A percentile compares a stretch with the other conserved stretches of the same genome.
Evolutionary conservation across 805 yeast genomes (phyloP).

Genomic region (Hagleromyces aurorensis): DNA sequence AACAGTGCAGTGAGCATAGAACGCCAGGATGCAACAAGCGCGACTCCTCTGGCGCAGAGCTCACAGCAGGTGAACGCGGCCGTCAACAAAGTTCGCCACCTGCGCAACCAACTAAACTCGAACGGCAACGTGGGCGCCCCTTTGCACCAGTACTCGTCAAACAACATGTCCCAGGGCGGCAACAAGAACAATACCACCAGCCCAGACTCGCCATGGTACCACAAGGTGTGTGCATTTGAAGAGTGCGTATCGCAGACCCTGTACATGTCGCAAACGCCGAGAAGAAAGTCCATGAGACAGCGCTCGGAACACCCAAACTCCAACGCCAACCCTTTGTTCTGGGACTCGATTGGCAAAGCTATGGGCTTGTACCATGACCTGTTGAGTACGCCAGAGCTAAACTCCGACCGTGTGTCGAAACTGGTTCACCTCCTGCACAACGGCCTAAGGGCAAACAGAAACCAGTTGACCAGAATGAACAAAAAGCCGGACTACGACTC

Average conservation of each 20-base stretch:
- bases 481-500: slow-evolving; percentile 56
- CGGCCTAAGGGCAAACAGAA: slow-evolving; percentile 48
- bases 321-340: slow-evolving; percentile 39
- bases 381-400: slow-evolving; percentile 40
- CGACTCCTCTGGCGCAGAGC: slow-evolving; percentile 13
- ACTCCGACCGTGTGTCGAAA: slow-evolving; percentile 39
- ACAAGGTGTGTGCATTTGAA: slow-evolving; percentile 45
- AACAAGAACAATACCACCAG: slow-evolving; percentile 11
- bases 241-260: slow-evolving; percentile 37
- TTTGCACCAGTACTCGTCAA: slow-evolving; percentile 7
- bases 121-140: slow-evolving; percentile 3
- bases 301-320: slow-evolving; percentile 32
- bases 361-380: slow-evolving; percentile 44
- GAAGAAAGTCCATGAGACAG: slow-evolving; percentile 25
- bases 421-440: slow-evolving; percentile 46
- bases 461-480: slow-evolving; percentile 45
- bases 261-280: slow-evolving; percentile 31
- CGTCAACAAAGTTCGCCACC: slow-evolving; percentile 26
- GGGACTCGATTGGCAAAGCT: slow-evolving; percentile 45
- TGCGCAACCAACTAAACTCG: slow-evolving; percentile 15
- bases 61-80: slow-evolving; percentile 17
- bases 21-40: slow-evolving; percentile 16
- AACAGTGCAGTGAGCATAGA: slow-evolving; percentile 32
- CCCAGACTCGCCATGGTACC: slow-evolving; percentile 40
- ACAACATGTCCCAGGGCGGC: slow-evolving; percentile 3